Conservation (phyloP, 345 rosid genomes). For the Populus nigra region DNA sequence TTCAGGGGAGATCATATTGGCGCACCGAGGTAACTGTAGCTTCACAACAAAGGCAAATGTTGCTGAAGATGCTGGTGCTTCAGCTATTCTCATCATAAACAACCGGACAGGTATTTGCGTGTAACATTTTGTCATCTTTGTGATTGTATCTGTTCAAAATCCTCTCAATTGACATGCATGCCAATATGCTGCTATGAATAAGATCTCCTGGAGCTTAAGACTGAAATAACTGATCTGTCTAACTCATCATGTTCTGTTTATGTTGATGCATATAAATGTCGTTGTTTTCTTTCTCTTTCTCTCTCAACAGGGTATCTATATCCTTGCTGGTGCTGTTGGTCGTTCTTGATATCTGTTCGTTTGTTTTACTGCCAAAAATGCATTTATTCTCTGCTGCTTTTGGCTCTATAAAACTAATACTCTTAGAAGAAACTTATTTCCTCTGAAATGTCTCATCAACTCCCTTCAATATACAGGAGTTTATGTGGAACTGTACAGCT, state of each 20-base stretch:
- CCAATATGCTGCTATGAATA: neutral
- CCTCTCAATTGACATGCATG: neutral
- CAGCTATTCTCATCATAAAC: conserved; percentile 78
- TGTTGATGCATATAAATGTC: neutral
- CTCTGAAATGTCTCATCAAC: neutral
- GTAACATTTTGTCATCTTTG: neutral
- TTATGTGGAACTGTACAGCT: neutral
- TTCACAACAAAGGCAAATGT: conserved; percentile 68
- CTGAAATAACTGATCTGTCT: neutral
- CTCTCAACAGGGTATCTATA: neutral
- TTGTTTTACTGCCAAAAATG: neutral
- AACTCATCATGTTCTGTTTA: neutral
- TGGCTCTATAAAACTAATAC: neutral
- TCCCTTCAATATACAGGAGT: neutral
- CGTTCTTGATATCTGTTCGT: neutral
- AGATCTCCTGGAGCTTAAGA: neutral
- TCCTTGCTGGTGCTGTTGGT: neutral
- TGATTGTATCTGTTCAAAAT: neutral
- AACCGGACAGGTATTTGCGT: conserved; percentile 53
- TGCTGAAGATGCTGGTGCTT: conserved; percentile 72
- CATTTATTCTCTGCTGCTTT: neutral
- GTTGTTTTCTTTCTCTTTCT: neutral
- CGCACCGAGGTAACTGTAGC: conserved; percentile 79
- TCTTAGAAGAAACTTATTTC: neutral
- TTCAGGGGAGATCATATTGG: conserved; percentile 63